Conservation (phyloP, 2,329 filamentous ascomycete genomes). For the Penicillium sp. region DNA sequence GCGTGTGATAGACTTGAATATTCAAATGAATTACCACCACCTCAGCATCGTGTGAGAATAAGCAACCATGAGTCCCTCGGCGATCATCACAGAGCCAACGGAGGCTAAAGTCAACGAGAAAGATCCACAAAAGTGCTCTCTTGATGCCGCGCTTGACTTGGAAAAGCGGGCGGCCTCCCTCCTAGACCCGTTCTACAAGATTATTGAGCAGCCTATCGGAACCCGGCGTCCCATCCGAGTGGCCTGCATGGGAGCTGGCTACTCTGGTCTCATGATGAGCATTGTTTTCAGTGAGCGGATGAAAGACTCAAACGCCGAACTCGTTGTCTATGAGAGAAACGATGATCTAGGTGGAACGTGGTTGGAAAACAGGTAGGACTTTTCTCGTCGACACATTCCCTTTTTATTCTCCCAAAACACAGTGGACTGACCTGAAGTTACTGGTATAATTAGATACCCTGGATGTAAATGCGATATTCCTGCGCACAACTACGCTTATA, state of each 20-base stretch:
- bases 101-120: too few species aligned
- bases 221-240: background rate
- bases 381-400: background rate
- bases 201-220: background rate
- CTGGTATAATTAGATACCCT: background rate
- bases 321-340: background rate
- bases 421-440: too few species aligned
- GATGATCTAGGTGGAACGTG: background rate
- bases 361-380: background rate
- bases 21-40: too few species aligned
- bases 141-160: too few species aligned
- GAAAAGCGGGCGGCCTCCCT: too few species aligned
- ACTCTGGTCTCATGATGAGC: background rate
- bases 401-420: background rate
- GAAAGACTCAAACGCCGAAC: background rate
- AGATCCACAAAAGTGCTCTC: too few species aligned
- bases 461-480: conserved; percentile 10
- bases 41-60: too few species aligned
- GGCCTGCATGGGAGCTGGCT: background rate
- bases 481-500: conserved; percentile 5
- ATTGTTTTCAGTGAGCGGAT: background rate
- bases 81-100: too few species aligned
- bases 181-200: too few species aligned
- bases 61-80: too few species aligned
- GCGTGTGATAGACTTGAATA: too few species aligned